Conservation (phyloP, 768 basidiomycete genomes). For the Tylopilus balloui region DNA sequence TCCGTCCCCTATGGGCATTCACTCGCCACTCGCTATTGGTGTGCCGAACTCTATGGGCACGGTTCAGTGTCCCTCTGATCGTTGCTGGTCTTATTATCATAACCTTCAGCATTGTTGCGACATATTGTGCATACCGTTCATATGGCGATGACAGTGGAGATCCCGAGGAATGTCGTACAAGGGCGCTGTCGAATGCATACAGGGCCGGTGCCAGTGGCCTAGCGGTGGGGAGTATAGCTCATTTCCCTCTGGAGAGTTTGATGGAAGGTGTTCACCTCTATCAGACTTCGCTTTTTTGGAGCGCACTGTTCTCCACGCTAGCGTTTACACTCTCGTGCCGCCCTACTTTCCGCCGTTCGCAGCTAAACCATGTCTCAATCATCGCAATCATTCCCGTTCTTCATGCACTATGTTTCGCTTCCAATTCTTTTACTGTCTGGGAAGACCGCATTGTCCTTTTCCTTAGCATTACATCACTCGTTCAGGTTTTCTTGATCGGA, state of each 20-base stretch:
- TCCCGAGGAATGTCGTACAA: constrained; percentile 43
- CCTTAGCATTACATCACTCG: constrained; percentile 62
- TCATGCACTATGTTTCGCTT: constrained; percentile 75
- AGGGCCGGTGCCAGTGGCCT: constrained; percentile 35
- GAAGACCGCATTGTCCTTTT: constrained; percentile 83
- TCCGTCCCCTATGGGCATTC: constrained; percentile 21
- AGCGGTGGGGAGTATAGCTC: constrained; percentile 34
- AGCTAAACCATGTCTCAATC: constrained; percentile 36
- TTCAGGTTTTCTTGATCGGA: constrained; percentile 56
- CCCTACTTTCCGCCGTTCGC: constrained; percentile 29
- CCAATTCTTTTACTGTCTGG: constrained; percentile 98
- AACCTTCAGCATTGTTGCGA: constrained; percentile 48
- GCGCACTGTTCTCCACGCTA: constrained; percentile 44
- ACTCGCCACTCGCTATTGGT: constrained; percentile 40
- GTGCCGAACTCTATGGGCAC: constrained; percentile 90
- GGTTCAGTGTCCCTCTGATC: constrained; percentile 83
- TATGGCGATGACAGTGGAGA: constrained; percentile 36
- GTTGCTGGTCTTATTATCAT: constrained; percentile 64
- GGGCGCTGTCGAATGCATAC: constrained; percentile 30
- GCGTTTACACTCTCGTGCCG: constrained; percentile 41
- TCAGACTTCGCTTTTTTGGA: constrained; percentile 48
- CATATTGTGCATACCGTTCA: constrained; percentile 51
- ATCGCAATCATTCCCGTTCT: constrained; percentile 53
- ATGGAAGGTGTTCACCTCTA: constrained; percentile 47
- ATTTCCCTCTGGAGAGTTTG: constrained; percentile 30